These are phyloP conservation scores for Aspergillus cejpii DNA, from an alignment of 2,329 filamentous ascomycete genomes.

Conservation along the genomic window DNA sequence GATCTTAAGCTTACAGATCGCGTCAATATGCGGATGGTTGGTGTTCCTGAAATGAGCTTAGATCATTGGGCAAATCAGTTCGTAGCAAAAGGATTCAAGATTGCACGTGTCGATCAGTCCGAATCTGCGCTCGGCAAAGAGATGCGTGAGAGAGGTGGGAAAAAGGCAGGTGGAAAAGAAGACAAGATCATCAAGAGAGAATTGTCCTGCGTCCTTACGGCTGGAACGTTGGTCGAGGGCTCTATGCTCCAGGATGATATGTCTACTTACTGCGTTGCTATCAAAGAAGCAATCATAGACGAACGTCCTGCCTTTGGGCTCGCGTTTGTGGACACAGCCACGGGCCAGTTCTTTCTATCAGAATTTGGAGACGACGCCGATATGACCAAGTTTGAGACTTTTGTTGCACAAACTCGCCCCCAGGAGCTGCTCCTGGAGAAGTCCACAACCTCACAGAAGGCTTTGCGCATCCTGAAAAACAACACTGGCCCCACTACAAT, in stretches of 20 bases:
- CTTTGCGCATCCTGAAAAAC: constrained; percentile 88
- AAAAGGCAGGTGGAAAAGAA: constrained; percentile 53
- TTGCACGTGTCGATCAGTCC: constrained; percentile 92
- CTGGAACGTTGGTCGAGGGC: constrained; percentile 87
- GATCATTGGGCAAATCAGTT: constrained; percentile 98
- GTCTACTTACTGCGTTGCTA: constrained; percentile 90
- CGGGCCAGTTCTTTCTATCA: constrained; percentile 88
- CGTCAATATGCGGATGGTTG: constrained; percentile 99
- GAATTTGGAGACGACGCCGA: constrained; percentile 88
- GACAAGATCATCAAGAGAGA: constrained; percentile 93
- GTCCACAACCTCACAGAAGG: constrained; percentile 76
- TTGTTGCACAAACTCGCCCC: constrained; percentile 85
- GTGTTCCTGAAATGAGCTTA: constrained; percentile 90
- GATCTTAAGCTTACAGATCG: constrained; percentile 96
- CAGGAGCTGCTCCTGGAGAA: constrained; percentile 88
- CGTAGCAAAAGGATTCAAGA: constrained; percentile 95
- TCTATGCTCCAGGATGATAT: constrained; percentile 97
- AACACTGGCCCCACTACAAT: constrained; percentile 88
- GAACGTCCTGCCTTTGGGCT: constrained; percentile 80
- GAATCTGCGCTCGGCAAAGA: constrained; percentile 94
- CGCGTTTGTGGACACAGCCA: constrained; percentile 90
- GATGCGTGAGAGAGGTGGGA: constrained; percentile 81
- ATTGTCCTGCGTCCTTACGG: constrained; percentile 81
- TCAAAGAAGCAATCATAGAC: constrained; percentile 70
- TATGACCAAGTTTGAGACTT: constrained; percentile 93